phyloP scores from a whole-genome alignment of 2,329 filamentous ascomycete species.

The Amauroascus niger region DNA sequence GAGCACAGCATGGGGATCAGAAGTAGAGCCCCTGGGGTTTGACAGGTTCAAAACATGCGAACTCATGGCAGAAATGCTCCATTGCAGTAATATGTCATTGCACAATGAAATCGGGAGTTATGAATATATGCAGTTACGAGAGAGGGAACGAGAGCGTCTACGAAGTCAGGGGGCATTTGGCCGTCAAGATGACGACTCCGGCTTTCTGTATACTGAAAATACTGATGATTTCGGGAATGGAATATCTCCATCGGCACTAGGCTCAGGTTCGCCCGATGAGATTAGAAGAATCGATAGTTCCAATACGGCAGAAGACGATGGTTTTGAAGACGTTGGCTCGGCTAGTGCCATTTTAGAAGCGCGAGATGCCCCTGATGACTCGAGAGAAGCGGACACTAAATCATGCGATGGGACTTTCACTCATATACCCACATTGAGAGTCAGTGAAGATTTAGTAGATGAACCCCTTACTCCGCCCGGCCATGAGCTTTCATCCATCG shows the following conservation, averaged over 20 bases:
- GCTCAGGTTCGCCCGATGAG: slow-evolving; percentile 50
- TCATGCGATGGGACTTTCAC: slow-evolving; percentile 20
- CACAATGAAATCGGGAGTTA: slow-evolving; percentile 88
- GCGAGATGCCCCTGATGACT: slow-evolving; percentile 55
- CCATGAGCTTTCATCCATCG: slow-evolving; percentile 7
- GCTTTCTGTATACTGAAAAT: slow-evolving; percentile 48
- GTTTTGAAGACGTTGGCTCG: slow-evolving; percentile 76
- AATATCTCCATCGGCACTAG: slow-evolving; percentile 30
- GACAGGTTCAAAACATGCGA: slow-evolving; percentile 99
- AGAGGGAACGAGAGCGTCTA: slow-evolving; percentile 70
- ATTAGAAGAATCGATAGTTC: slow-evolving; percentile 64
- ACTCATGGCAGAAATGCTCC: slow-evolving; percentile 91
- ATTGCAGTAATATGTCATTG: slow-evolving; percentile 97
- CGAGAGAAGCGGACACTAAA: slow-evolving; percentile 24
- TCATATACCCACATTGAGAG: slow-evolving; percentile 42
- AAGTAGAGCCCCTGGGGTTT: slow-evolving; percentile 89
- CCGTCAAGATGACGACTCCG: slow-evolving; percentile 39
- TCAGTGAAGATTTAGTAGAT: slow-evolving; percentile 65
- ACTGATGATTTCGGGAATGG: slow-evolving; percentile 36
- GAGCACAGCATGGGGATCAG: slow-evolving; percentile 78
- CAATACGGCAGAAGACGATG: slow-evolving; percentile 77
- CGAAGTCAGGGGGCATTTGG: slow-evolving; percentile 62
- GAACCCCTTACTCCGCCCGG: slow-evolving; percentile 62
- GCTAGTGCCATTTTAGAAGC: slow-evolving; percentile 61
- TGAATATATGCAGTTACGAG: slow-evolving; percentile 68